Percentiles rank a stretch among this genome's conserved stretches.
Conservation (phyloP, 441 rosid genomes). For the Populus trichocarpa region DNA sequence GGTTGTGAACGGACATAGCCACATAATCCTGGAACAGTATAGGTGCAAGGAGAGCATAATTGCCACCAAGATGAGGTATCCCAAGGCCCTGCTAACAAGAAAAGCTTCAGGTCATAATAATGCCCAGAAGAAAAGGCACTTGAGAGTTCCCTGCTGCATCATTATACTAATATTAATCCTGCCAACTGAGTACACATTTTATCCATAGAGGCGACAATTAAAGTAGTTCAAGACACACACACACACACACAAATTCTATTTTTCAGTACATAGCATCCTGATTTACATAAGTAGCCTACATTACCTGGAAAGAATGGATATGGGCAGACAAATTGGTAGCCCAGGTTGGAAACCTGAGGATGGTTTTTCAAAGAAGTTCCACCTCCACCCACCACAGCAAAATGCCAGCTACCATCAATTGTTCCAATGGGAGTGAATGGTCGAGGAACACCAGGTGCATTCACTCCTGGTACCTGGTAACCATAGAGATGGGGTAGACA, state of each 20-base stretch:
- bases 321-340: slow-evolving; percentile 27
- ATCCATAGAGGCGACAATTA: no score
- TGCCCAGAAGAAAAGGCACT: neutral
- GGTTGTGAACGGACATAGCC: slow-evolving; percentile 20
- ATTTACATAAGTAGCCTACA: neutral
- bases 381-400: slow-evolving; percentile 23
- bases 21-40: slow-evolving; percentile 23
- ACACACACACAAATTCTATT: neutral
- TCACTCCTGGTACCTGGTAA: slow-evolving; percentile 24
- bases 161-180: neutral
- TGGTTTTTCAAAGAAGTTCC: slow-evolving; percentile 23
- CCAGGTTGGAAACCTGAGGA: slow-evolving; percentile 25
- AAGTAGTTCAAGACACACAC: no score
- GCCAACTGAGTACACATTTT: neutral
- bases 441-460: slow-evolving; percentile 22
- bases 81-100: slow-evolving; percentile 33
- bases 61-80: slow-evolving; percentile 31
- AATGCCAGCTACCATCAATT: slow-evolving; percentile 24
- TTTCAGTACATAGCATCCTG: neutral
- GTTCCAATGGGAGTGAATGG: neutral
- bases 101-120: slow-evolving; percentile 2
- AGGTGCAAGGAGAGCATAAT: neutral
- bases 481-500: slow-evolving; percentile 27
- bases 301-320: slow-evolving; percentile 36
- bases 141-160: neutral